Base-by-base conservation (phyloP, 768 basidiomycete species). In the Mycena pura region DNA sequence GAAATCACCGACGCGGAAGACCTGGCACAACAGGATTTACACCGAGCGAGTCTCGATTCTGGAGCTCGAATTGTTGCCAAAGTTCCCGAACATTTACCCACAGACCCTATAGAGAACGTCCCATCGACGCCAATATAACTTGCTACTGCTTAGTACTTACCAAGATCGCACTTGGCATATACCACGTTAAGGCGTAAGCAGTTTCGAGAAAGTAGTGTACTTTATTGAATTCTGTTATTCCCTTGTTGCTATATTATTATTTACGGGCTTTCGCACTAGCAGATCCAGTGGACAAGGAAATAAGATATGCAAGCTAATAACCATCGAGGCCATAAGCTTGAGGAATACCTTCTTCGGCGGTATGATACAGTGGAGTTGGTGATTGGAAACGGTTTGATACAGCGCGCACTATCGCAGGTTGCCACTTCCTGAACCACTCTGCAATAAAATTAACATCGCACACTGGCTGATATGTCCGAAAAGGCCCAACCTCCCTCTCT, bases 341-440 rank as follows among this genome's bases (percentile, higher is more conserved):
- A 11, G 56, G 50, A 31, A 55, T 22, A 6, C 24, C 60, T 43
- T 62, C 63, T 21, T 65, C 69, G 19, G 40, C 65, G 17, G 60
- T 67, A 39, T 53, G 68, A 39, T 72, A 71, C 17, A 76, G 69
- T 1, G 74, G 76, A 15, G 70, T 73, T 8, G 75, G 71, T 4
- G 82, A 82, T 48, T 78, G 79, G 64, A 82, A 76, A 19, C 78
- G 76, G 51, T 71, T 73, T 5, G 76, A 62, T 2, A 93, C 90
- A 0, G 85, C 86, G 22, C 84, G 80, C 40, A 77, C 78, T 53
- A 95, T 91, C 1, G 85, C 79, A 24, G 78, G 79, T 68, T 93
- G 90, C 91, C 93, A 94, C 52, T 78, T 78, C 70, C 80, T 82
- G 71, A 93, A 90, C 92, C 92, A 95, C 62, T 89, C 84, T 66